A percentile compares a stretch with the other conserved stretches of the same genome.
phyloP scores from a whole-genome alignment of 805 yeast genomes.

The Ogataea nakhonphanomensis region DNA sequence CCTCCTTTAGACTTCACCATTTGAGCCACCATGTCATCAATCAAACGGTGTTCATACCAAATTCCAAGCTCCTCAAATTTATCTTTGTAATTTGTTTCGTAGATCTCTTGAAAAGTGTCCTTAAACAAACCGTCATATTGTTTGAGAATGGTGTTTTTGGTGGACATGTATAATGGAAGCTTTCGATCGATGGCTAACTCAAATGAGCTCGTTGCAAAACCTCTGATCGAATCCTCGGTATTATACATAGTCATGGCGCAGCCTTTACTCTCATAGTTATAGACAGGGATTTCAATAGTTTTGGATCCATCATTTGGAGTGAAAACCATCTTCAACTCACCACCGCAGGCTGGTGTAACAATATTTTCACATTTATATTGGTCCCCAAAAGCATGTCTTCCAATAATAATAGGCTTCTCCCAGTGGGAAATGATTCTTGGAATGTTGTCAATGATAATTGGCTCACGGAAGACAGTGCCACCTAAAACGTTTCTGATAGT shows the following conservation, averaged over 20 bases:
- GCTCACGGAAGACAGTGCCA: constrained; percentile 96
- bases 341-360: constrained; percentile 70
- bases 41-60: constrained; percentile 95
- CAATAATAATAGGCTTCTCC: constrained; percentile 94
- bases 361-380: constrained; percentile 93
- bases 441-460: constrained; percentile 81
- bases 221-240: constrained; percentile 85
- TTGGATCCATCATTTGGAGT: constrained; percentile 65
- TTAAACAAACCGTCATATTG: constrained; percentile 93
- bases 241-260: constrained; percentile 94
- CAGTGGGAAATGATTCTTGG: constrained; percentile 89
- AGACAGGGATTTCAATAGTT: constrained; percentile 57
- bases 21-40: constrained; percentile 99
- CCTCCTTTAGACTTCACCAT: constrained; percentile 97
- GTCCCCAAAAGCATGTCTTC: constrained; percentile 97
- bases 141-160: constrained; percentile 93
- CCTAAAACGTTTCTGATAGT: constrained; percentile 94
- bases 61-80: constrained; percentile 77
- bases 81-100: constrained; percentile 62
- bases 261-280: constrained; percentile 65
- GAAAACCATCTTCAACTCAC: constrained; percentile 73
- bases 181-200: constrained; percentile 77
- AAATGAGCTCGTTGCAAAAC: constrained; percentile 92
- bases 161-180: constrained; percentile 79
- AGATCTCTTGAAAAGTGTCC: constrained; percentile 83